Evolutionary conservation across 2,329 filamentous ascomycete species (phyloP).

Genomic region (Emydomyces testavorans): DNA sequence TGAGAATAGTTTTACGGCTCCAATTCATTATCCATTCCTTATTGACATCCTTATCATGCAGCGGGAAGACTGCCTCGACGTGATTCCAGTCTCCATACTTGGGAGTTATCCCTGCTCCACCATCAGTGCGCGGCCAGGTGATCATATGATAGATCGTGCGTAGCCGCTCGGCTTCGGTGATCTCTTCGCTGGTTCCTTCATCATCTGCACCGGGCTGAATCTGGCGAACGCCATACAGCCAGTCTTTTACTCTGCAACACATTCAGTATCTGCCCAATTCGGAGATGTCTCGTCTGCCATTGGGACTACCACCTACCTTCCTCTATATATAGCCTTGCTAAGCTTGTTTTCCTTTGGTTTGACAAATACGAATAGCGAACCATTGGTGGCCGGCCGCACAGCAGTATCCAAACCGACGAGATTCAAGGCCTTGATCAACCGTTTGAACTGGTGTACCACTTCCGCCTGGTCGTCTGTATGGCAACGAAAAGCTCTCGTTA

Average conservation of each 20-base stretch:
- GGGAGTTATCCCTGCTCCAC: constrained; percentile 66
- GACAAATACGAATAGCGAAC: constrained; percentile 71
- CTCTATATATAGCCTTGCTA: constrained; percentile 69
- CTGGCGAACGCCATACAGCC: constrained; percentile 77
- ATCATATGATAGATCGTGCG: constrained; percentile 80
- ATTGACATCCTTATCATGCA: constrained; percentile 69
- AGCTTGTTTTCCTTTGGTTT: constrained; percentile 68
- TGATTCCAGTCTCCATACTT: constrained; percentile 58
- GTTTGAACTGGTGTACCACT: constrained; percentile 64
- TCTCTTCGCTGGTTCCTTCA: constrained; percentile 58
- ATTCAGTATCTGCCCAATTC: constrained; percentile 1
- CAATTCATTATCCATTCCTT: constrained; percentile 62
- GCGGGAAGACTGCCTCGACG: constrained; percentile 62
- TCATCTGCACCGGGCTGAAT: constrained; percentile 65
- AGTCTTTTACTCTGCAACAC: constrained; percentile 64
- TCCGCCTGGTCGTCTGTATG: constrained; percentile 49
- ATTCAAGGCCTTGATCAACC: constrained; percentile 63
- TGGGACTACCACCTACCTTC: constrained; percentile 50
- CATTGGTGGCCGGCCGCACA: constrained; percentile 65
- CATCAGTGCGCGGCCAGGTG: constrained; percentile 58
- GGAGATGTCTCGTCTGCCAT: neutral
- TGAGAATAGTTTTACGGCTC: constrained; percentile 58
- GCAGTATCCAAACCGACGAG: constrained; percentile 75
- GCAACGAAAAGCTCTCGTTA: no score
- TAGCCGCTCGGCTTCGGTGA: constrained; percentile 78